These are phyloP conservation scores for Stramenopiles sp. DNA, from an alignment of 352 stramenopile genomes.

Conservation along the genomic window DNA sequence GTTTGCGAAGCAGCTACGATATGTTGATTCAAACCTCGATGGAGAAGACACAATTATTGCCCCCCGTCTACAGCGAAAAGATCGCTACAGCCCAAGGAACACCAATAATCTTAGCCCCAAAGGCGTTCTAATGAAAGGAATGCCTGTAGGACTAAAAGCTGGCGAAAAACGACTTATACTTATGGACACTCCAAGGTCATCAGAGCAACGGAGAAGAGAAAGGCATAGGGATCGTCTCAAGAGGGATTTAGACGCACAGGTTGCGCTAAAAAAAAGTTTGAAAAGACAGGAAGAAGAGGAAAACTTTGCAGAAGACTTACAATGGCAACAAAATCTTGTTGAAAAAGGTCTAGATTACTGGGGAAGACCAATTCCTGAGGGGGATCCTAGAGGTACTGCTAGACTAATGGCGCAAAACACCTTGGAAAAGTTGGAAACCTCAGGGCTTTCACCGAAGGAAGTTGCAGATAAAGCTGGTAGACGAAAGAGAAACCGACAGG, in stretches of 20 bases:
- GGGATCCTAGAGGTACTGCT: background rate
- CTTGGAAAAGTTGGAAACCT: background rate
- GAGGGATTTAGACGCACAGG: background rate
- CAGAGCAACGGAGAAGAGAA: background rate
- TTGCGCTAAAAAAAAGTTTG: background rate
- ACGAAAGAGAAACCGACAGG: background rate
- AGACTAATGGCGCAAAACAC: background rate
- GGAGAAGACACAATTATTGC: background rate
- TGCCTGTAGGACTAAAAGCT: background rate
- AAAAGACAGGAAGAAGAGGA: background rate
- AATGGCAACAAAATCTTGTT: background rate
- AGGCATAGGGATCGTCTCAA: background rate
- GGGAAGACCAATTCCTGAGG: background rate
- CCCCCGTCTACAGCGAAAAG: background rate
- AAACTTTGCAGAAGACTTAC: background rate
- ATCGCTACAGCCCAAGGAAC: background rate
- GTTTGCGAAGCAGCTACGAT: background rate
- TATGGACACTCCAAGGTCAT: background rate
- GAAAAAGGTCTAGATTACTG: background rate
- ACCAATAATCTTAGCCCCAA: background rate
- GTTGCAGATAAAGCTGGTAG: background rate
- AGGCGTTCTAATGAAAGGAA: background rate
- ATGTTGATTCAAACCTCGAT: background rate
- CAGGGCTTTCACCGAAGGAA: background rate
- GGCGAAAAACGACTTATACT: background rate